Evolutionary conservation across 495 filamentous ascomycete species (phyloP).

Genomic region (Apodospora peruviana): DNA sequence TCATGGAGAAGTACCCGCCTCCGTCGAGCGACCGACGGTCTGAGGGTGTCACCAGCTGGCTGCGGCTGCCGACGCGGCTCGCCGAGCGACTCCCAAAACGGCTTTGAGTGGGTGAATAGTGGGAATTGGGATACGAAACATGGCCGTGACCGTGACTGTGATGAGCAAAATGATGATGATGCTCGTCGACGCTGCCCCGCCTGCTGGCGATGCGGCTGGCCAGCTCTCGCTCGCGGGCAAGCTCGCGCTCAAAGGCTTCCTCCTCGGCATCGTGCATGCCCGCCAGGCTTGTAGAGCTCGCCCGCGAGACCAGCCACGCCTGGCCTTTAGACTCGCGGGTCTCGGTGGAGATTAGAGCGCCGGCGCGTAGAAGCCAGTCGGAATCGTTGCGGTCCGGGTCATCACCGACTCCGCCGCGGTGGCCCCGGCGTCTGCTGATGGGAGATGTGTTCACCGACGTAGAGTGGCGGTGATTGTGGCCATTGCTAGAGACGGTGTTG

Average conservation of each 20-base stretch:
- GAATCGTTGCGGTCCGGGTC: conserved; percentile 37
- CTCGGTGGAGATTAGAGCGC: conserved; percentile 62
- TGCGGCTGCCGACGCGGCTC: conserved; percentile 39
- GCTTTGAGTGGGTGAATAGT: conserved; percentile 31
- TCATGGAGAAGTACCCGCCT: conserved; percentile 15
- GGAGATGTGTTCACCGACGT: conserved; percentile 17
- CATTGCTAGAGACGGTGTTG: background rate
- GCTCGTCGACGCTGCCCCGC: conserved; percentile 26
- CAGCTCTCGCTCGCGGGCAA: conserved; percentile 32
- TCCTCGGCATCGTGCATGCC: conserved; percentile 45
- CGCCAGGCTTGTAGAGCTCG: conserved; percentile 63
- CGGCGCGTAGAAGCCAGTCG: conserved; percentile 73
- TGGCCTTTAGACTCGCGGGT: conserved; percentile 74
- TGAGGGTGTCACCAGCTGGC: conserved; percentile 26
- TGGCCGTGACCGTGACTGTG: too few relatives aligned
- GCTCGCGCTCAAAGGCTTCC: conserved; percentile 37
- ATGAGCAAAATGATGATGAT: background rate
- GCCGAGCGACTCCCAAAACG: conserved; percentile 39
- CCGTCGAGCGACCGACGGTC: conserved; percentile 24
- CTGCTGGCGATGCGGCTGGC: conserved; percentile 13
- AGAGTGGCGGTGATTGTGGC: conserved; percentile 8
- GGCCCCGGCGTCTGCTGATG: conserved; percentile 13
- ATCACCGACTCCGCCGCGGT: background rate
- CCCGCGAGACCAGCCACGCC: conserved; percentile 68
- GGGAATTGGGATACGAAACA: conserved; percentile 26